Percentiles rank a stretch among this genome's conserved stretches.
Evolutionary conservation across 2,329 filamentous ascomycete species (phyloP).

Genomic region (Microcyclospora pomicola): DNA sequence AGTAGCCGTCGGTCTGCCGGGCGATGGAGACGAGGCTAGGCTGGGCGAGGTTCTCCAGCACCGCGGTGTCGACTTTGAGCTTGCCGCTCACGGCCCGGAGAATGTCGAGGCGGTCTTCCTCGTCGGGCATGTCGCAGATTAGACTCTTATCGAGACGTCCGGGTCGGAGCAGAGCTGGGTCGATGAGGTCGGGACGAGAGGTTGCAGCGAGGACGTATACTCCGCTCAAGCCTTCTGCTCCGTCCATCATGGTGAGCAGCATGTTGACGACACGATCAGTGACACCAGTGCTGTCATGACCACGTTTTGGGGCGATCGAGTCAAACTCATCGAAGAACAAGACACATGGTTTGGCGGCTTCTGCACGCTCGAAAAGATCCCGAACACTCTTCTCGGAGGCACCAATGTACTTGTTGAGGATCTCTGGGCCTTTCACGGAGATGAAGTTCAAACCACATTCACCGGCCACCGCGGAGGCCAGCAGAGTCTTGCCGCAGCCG

Average conservation of each 20-base stretch:
- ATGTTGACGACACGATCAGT: conserved; percentile 98
- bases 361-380: conserved; percentile 85
- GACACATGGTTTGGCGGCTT: conserved; percentile 81
- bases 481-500: conserved; percentile 88
- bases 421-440: conserved; percentile 93
- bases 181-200: conserved; percentile 83
- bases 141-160: conserved; percentile 88
- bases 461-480: conserved; percentile 91
- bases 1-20: conserved; percentile 70
- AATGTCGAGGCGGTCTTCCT: conserved; percentile 77
- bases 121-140: conserved; percentile 73
- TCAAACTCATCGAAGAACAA: conserved; percentile 99
- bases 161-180: conserved; percentile 80
- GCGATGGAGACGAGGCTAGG: conserved; percentile 56
- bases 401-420: conserved; percentile 97
- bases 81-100: conserved; percentile 71
- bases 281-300: conserved; percentile 95
- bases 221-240: conserved; percentile 83
- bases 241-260: conserved; percentile 96
- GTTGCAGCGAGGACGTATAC: conserved; percentile 96
- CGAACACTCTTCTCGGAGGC: conserved; percentile 93
- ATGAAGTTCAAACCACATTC: conserved; percentile 98
- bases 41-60: conserved; percentile 34
- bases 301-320: conserved; percentile 90
- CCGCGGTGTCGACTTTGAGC: conserved; percentile 53